phyloP scores from a whole-genome alignment of 129 eudicot genomes.

The Lactuca sativa region DNA sequence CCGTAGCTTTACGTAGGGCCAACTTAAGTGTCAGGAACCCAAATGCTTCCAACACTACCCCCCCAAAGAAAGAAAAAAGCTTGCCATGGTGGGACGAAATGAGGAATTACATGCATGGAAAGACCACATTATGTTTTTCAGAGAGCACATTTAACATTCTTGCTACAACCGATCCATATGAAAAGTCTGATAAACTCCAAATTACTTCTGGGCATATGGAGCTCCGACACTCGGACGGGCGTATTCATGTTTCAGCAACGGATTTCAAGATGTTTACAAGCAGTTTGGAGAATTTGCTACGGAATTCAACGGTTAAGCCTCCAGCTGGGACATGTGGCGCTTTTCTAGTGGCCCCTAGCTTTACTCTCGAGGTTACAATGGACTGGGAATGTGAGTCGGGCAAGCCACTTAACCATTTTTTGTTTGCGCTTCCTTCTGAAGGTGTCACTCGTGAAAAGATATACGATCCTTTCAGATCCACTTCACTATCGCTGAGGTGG shows the following conservation, averaged over 20 bases:
- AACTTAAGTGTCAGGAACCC: constrained; percentile 89
- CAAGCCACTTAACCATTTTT: constrained; percentile 77
- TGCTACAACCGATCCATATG: constrained; percentile 98
- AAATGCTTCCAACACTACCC: constrained; percentile 47
- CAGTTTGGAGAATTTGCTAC: constrained; percentile 83
- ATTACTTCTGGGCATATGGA: constrained; percentile 71
- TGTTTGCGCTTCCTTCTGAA: constrained; percentile 90
- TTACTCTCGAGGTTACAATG: constrained; percentile 84
- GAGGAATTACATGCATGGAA: constrained; percentile 93
- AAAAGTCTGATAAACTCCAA: constrained; percentile 72
- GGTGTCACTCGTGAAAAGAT: constrained; percentile 68
- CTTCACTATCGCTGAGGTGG: constrained; percentile 81
- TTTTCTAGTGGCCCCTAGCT: constrained; percentile 79
- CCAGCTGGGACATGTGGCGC: constrained; percentile 54
- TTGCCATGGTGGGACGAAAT: constrained; percentile 99
- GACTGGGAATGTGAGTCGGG: constrained; percentile 98
- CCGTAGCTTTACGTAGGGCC: constrained; percentile 97
- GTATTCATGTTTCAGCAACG: constrained; percentile 65
- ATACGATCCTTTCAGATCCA: constrained; percentile 91
- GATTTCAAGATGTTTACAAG: constrained; percentile 83
- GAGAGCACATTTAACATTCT: constrained; percentile 72
- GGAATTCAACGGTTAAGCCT: constrained; percentile 57
- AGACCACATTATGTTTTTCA: constrained; percentile 52
- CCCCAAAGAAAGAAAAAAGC: constrained; percentile 93
- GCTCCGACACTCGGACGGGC: constrained; percentile 89